Percentiles rank a stretch among this genome's conserved stretches.
Evolutionary conservation across 306 rosid genomes (phyloP).

Genomic region (Mimosa pudica): DNA sequence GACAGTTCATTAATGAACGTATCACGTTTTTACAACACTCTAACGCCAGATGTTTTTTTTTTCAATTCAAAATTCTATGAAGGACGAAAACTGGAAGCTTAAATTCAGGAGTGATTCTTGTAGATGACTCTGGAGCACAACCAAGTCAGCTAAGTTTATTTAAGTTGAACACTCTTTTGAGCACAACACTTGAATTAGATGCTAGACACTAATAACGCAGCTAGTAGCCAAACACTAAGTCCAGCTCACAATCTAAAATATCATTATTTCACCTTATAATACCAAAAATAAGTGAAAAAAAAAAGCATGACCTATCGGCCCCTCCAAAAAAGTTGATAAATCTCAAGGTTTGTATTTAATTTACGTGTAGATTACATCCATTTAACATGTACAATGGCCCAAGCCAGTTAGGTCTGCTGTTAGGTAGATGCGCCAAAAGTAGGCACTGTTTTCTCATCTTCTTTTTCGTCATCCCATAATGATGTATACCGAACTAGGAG

Average conservation of each 20-base stretch:
- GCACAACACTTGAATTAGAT: constrained; percentile 1
- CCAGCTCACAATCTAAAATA: constrained; percentile 29
- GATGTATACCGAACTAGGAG: constrained; percentile 67
- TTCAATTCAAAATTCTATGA: neutral
- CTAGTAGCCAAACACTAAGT: constrained; percentile 15
- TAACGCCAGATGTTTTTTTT: neutral
- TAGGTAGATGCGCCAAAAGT: constrained; percentile 55
- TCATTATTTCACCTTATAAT: neutral
- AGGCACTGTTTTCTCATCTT: constrained; percentile 45
- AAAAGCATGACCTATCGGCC: too few relatives aligned
- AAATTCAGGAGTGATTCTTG: neutral
- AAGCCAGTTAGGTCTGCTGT: constrained; percentile 57
- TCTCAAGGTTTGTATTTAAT: constrained; percentile 27
- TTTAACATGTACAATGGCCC: constrained; percentile 36
- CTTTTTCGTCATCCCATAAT: constrained; percentile 51
- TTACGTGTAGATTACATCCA: constrained; percentile 30
- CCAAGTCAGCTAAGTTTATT: neutral
- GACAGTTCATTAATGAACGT: constrained; percentile 4
- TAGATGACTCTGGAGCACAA: neutral
- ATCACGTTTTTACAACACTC: constrained; percentile 2
- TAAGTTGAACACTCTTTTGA: neutral
- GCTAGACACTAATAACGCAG: constrained; percentile 14
- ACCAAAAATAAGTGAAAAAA: too few relatives aligned
- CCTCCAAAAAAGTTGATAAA: neutral
- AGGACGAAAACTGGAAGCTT: neutral